Evolutionary conservation across 345 rosid genomes (phyloP), one percentile per base, ranked within the genome.

Genomic region (Eucalyptus regnans): DNA sequence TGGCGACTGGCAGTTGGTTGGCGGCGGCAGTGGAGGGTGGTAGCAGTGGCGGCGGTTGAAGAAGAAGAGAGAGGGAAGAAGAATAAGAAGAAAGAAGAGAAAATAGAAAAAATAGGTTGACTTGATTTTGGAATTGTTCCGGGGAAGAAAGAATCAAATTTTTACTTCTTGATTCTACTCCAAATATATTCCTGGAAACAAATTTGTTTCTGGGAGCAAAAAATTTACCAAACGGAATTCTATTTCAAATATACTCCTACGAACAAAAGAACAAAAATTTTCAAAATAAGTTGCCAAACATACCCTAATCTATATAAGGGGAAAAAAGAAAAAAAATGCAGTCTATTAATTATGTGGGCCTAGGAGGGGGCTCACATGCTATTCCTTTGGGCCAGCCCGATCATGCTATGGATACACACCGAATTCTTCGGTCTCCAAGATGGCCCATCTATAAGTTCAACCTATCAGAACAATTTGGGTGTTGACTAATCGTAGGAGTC

Each of bases 1-100:
- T 0, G 8, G 1, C 1, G 1, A 51, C 17, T 51, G 7, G 54
- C 22, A 51, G 0, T 1, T 51, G 54, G 54, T 8, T 1, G 1
- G 3, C 0, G 54, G 54, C 3, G 7, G 54, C 0, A 50, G 0
- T 50, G 52, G 52, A 2, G 3, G 54, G 20, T 8, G 4, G 8
- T 2, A 6, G 8, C 44, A 43, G 44, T 7, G 44, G 7, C 7
- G 44, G 4, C 4, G 0, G 3, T 51, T 51, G 8, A 51, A 51
- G 8, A 51, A 50, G 20, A 6, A 51, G 54, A 51, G 54, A 51
- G 8, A 51, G 20, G 8, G 54, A 51, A 51, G 54, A 51, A 51
- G 54, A 51, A 7, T 20, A 51, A 51, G 20, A 51, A 51, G 54
- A 51, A 51, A 16, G 8, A 16, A 16, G 20, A 2, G 8, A 15